Conservation (phyloP, 108 stramenopile species). For the Hondaea fermentalgiana region DNA sequence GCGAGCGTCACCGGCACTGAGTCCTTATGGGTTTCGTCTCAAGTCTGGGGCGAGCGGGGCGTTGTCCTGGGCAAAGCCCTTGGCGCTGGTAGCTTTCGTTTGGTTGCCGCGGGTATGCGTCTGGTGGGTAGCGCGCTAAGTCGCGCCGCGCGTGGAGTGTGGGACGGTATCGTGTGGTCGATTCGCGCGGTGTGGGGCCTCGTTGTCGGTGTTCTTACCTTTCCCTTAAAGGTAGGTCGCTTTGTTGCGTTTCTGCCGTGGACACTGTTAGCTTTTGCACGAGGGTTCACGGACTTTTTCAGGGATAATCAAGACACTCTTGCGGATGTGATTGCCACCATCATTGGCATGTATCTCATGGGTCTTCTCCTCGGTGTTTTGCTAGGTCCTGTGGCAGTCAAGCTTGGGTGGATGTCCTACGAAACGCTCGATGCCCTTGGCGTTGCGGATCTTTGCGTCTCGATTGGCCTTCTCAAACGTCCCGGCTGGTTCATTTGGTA, state of each 20-base stretch:
- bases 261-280: neutral
- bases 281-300: neutral
- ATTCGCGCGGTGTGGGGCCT: neutral
- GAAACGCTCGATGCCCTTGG: neutral
- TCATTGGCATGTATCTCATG: slow-evolving; percentile 2
- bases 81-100: neutral
- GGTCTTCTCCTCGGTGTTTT: neutral
- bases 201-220: neutral
- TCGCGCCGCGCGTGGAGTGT: neutral
- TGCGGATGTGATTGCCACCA: neutral
- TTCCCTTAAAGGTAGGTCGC: neutral
- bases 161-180: neutral
- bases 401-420: slow-evolving; percentile 4
- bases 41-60: neutral
- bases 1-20: neutral
- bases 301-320: neutral
- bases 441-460: slow-evolving; percentile 3
- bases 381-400: neutral
- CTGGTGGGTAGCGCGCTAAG: neutral
- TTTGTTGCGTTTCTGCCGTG: neutral
- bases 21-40: neutral
- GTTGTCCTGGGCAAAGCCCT: neutral
- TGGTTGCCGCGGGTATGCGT: neutral
- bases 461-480: neutral
- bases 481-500: slow-evolving; percentile 8